These are phyloP conservation scores for Diaporthe batatas DNA, from an alignment of 2,329 filamentous ascomycete genomes.

Conservation along the genomic window DNA sequence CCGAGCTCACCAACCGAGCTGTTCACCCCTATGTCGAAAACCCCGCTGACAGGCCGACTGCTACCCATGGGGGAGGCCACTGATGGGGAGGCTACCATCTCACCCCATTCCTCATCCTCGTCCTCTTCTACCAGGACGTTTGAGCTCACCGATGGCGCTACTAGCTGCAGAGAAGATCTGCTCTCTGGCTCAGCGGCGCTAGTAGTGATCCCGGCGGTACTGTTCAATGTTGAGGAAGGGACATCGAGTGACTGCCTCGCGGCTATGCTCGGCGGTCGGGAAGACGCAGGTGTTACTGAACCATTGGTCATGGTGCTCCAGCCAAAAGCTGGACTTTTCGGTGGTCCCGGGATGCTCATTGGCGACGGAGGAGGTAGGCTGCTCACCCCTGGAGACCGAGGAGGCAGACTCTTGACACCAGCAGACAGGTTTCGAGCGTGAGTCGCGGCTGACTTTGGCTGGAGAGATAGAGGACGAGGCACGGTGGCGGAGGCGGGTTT, in stretches of 20 bases:
- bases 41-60: constrained; percentile 25
- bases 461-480: constrained; percentile 35
- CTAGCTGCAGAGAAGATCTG: constrained; percentile 31
- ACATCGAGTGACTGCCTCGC: constrained; percentile 36
- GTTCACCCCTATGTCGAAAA: constrained; percentile 33
- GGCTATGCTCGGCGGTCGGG: constrained; percentile 36
- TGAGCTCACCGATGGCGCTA: constrained; percentile 7
- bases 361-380: constrained; percentile 39
- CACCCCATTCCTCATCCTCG: constrained; percentile 72
- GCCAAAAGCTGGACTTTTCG: constrained; percentile 36
- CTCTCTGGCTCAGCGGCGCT: constrained; percentile 32
- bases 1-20: constrained; percentile 2
- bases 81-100: constrained; percentile 67
- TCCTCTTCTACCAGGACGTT: constrained; percentile 49
- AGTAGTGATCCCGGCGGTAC: not conserved
- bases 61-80: constrained; percentile 56
- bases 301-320: constrained; percentile 39
- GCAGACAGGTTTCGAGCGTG: constrained; percentile 35
- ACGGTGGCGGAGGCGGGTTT: constrained; percentile 47
- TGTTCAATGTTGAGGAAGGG: constrained; percentile 1
- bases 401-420: constrained; percentile 38
- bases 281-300: constrained; percentile 37
- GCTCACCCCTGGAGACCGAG: constrained; percentile 34
- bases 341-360: constrained; percentile 40
- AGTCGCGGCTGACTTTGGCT: constrained; percentile 15